Conservation (phyloP, 1,284 basidiomycete genomes). For the Malassezia equina region DNA sequence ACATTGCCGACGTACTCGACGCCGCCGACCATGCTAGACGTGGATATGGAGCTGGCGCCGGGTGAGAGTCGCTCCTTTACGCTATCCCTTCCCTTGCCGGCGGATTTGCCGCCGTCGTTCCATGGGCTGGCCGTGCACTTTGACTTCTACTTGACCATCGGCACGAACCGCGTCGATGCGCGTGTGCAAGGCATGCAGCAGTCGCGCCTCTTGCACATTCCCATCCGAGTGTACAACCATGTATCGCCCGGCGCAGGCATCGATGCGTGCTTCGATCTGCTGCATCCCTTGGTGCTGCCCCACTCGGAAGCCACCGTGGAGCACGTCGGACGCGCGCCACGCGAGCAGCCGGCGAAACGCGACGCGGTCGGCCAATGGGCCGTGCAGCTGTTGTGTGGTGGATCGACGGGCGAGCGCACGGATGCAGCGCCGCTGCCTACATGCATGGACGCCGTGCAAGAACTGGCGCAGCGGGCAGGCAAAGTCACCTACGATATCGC, state of each 20-base stretch:
- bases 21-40: conserved; percentile 70
- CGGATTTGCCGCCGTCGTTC: conserved; percentile 77
- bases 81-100: conserved; percentile 49
- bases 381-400: not conserved
- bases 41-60: conserved; percentile 65
- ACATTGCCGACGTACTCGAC: conserved; percentile 69
- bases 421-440: conserved; percentile 47
- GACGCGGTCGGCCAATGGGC: not conserved
- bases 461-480: conserved; percentile 72
- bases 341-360: not conserved
- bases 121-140: conserved; percentile 71
- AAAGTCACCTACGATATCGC: conserved; percentile 53
- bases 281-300: conserved; percentile 49
- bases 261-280: conserved; percentile 49
- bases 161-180: conserved; percentile 58
- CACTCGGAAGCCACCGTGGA: conserved; percentile 41
- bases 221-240: conserved; percentile 74
- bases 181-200: conserved; percentile 48
- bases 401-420: conserved; percentile 1
- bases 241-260: conserved; percentile 51
- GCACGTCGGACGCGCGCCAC: not conserved
- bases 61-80: conserved; percentile 64
- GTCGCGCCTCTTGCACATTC: conserved; percentile 74
- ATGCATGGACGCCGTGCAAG: conserved; percentile 80
- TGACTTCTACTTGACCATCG: conserved; percentile 76